phyloP scores from a whole-genome alignment of 306 rosid genomes.

The Cucumis cinereus region DNA sequence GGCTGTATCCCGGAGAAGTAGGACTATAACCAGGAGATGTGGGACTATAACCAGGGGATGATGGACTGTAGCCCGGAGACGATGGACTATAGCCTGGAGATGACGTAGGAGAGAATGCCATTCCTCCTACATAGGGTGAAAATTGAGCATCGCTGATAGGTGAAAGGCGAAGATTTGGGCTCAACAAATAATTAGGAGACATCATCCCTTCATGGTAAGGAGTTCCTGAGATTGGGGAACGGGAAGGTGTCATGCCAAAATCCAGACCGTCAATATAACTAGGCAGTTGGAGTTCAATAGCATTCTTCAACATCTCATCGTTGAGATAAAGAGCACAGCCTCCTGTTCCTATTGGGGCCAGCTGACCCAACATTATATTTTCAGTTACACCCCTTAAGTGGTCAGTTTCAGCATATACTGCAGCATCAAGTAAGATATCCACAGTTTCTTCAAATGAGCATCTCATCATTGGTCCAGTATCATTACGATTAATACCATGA shows the following conservation, averaged over 20 bases:
- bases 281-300: conserved; percentile 93
- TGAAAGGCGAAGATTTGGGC: conserved; percentile 83
- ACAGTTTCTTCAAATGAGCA: conserved; percentile 98
- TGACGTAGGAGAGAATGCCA: conserved; percentile 90
- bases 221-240: conserved; percentile 83
- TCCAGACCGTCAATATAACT: conserved; percentile 96
- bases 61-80: conserved; percentile 90
- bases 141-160: conserved; percentile 88
- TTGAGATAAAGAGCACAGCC: conserved; percentile 74
- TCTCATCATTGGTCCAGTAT: conserved; percentile 99
- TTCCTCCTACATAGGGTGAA: conserved; percentile 93
- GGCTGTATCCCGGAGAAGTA: conserved; percentile 89
- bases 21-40: conserved; percentile 95
- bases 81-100: conserved; percentile 97
- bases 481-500: conserved; percentile 90
- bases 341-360: conserved; percentile 97
- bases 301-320: conserved; percentile 94
- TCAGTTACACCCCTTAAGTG: conserved; percentile 88
- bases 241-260: conserved; percentile 94
- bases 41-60: conserved; percentile 94
- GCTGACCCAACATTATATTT: conserved; percentile 94
- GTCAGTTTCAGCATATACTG: conserved; percentile 87
- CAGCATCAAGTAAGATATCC: conserved; percentile 96
- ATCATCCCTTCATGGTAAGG: conserved; percentile 92
- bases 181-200: conserved; percentile 86